Percentiles rank a stretch among this genome's conserved stretches.
These are phyloP conservation scores for Trichoderma sp. DNA, from an alignment of 2,329 filamentous ascomycete species.

Conservation along the genomic window DNA sequence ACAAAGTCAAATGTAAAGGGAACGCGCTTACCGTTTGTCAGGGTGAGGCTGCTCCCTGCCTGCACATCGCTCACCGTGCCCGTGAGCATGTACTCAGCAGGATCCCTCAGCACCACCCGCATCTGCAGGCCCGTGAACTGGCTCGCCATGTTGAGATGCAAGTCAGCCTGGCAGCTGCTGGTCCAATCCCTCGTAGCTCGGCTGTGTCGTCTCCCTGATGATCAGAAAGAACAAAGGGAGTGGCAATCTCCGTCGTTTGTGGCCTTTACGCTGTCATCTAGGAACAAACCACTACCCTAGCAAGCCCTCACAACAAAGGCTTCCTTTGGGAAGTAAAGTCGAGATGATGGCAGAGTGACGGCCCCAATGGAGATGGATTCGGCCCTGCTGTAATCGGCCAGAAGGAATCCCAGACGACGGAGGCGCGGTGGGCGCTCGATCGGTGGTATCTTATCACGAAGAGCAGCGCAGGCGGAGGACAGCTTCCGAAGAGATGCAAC, in stretches of 20 bases:
- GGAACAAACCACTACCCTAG: background rate
- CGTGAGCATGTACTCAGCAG: conserved; percentile 61
- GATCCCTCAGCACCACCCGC: conserved; percentile 66
- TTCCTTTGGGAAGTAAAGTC: background rate
- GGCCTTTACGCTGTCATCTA: conserved; percentile 7
- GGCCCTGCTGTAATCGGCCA: background rate
- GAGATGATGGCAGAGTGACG: background rate
- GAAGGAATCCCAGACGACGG: background rate
- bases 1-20: background rate
- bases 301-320: background rate
- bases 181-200: background rate
- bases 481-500: background rate
- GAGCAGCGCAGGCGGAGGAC: background rate
- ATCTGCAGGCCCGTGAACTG: conserved; percentile 76
- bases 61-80: conserved; percentile 69
- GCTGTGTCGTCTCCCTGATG: background rate
- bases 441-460: background rate
- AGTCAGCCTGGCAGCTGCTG: background rate
- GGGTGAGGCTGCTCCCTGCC: conserved; percentile 63
- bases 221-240: background rate
- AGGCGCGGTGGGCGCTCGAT: background rate
- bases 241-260: background rate
- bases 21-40: conserved; percentile 62
- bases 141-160: conserved; percentile 43
- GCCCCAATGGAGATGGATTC: background rate